Conservation (phyloP, 2,329 filamentous ascomycete genomes). For the Trichophyton rubrum region DNA sequence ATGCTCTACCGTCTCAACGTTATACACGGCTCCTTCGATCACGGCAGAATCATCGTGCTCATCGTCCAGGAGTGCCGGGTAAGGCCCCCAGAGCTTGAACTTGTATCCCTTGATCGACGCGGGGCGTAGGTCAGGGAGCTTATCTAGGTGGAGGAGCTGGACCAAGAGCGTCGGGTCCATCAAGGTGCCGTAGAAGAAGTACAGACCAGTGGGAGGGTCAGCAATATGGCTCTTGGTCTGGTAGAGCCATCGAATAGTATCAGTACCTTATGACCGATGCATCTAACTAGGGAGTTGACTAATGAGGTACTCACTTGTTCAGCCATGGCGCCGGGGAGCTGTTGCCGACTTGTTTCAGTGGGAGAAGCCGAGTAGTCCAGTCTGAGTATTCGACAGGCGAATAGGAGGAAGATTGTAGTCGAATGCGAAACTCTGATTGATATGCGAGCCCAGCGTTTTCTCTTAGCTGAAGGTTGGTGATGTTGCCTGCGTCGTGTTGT, state of each 20-base stretch:
- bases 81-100: slow-evolving; percentile 22
- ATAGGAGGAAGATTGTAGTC: no score
- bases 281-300: no score
- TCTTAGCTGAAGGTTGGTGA: no score
- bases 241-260: background rate
- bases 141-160: slow-evolving; percentile 17
- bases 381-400: no score
- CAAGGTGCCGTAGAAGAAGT: slow-evolving; percentile 30
- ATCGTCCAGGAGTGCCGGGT: slow-evolving; percentile 18
- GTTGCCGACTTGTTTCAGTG: no score
- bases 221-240: background rate
- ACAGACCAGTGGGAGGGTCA: background rate
- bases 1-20: slow-evolving; percentile 12
- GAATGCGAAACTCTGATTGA: no score
- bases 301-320: no score
- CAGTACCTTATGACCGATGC: no score
- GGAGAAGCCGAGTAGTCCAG: no score
- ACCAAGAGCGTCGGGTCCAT: slow-evolving; percentile 19
- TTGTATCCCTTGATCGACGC: slow-evolving; percentile 18
- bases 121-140: slow-evolving; percentile 13
- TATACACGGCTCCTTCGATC: slow-evolving; percentile 18
- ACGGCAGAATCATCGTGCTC: slow-evolving; percentile 7
- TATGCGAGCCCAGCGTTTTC: no score
- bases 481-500: no score
- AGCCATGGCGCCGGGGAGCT: no score